Evolutionary conservation across 2,329 filamentous ascomycete species (phyloP).

Genomic region (Scedosporium apiospermum): DNA sequence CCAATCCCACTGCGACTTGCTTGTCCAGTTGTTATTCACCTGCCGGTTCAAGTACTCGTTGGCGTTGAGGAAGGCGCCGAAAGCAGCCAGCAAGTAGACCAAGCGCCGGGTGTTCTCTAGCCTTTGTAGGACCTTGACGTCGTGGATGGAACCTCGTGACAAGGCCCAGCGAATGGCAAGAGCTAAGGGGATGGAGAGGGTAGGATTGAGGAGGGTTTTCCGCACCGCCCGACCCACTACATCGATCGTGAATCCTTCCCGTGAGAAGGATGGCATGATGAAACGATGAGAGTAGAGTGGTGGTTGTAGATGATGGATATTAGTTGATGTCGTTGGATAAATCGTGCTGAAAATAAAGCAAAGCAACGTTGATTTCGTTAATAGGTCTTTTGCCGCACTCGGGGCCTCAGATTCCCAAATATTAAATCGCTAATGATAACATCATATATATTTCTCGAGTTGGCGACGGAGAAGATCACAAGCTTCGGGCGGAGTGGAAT

Average conservation of each 20-base stretch:
- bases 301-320: too few species aligned
- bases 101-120: constrained; percentile 1
- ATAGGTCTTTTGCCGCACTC: too few species aligned
- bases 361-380: too few species aligned
- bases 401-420: too few species aligned
- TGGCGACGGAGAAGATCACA: too few species aligned
- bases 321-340: too few species aligned
- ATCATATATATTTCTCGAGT: too few species aligned
- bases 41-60: constrained; percentile 15
- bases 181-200: constrained; percentile 11
- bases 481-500: too few species aligned
- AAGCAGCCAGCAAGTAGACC: constrained; percentile 8
- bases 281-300: too few species aligned
- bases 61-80: constrained; percentile 11
- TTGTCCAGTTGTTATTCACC: constrained; percentile 17
- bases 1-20: constrained; percentile 19
- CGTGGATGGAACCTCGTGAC: constrained; percentile 3
- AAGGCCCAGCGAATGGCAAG: constrained; percentile 8
- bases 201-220: constrained; percentile 14
- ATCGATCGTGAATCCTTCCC: constrained; percentile 22
- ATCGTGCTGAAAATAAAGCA: too few species aligned
- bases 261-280: constrained; percentile 39
- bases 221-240: constrained; percentile 10
- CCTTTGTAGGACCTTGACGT: constrained; percentile 2
- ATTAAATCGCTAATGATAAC: too few species aligned